A percentile compares a stretch with the other conserved stretches of the same genome.
These are phyloP conservation scores for Melastoma candidum DNA, from an alignment of 441 rosid species.

Conservation along the genomic window DNA sequence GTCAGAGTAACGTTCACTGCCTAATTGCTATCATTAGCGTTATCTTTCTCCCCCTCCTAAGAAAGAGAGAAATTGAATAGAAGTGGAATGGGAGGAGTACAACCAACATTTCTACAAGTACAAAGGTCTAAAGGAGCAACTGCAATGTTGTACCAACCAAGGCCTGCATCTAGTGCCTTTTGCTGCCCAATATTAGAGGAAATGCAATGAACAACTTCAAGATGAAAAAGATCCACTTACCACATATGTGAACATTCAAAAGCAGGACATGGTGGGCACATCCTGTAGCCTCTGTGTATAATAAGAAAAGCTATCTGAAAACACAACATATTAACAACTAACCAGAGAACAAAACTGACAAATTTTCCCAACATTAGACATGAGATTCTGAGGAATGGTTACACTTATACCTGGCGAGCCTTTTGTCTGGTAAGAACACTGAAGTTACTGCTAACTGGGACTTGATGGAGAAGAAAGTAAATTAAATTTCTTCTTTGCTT, in stretches of 20 bases:
- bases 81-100: too few species aligned
- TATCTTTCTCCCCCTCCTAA: too few species aligned
- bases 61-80: too few species aligned
- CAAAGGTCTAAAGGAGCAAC: too few species aligned
- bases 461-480: constrained; percentile 97
- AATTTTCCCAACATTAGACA: constrained; percentile 12
- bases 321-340: constrained; percentile 27
- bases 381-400: constrained; percentile 2
- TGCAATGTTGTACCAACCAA: too few species aligned
- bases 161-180: too few species aligned
- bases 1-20: too few species aligned
- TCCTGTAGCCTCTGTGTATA: constrained; percentile 85
- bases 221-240: constrained; percentile 31
- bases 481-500: constrained; percentile 85
- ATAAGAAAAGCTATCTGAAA: constrained; percentile 92
- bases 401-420: constrained; percentile 69
- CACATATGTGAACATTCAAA: constrained; percentile 99
- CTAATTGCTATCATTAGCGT: too few species aligned
- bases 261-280: constrained; percentile 97
- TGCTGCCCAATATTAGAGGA: too few species aligned
- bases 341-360: constrained; percentile 14
- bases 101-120: too few species aligned
- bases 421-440: constrained; percentile 69
- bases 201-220: too few species aligned
- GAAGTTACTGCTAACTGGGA: constrained; percentile 95